phyloP scores from a whole-genome alignment of 2,329 filamentous ascomycete genomes.

The Sarocladiaceae sp. region DNA sequence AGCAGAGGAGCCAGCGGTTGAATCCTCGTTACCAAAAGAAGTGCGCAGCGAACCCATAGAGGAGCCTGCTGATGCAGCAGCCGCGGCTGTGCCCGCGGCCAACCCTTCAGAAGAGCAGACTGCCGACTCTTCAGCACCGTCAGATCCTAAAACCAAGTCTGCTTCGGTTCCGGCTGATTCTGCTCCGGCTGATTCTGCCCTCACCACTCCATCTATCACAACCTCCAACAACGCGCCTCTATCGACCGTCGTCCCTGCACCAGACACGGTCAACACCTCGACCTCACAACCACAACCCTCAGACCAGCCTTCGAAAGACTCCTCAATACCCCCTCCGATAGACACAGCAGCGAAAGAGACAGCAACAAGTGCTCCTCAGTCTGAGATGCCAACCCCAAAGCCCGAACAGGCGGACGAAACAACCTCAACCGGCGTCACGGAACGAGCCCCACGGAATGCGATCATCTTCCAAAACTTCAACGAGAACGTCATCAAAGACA shows the following conservation, averaged over 20 bases:
- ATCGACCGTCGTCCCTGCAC: too few relatives aligned
- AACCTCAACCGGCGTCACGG: constrained; percentile 5
- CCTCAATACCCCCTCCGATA: not conserved
- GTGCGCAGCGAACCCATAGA: not conserved
- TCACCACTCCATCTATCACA: not conserved
- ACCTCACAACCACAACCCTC: not conserved
- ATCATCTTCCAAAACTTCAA: constrained; percentile 59
- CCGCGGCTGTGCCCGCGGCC: too few relatives aligned
- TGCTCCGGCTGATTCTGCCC: constrained; percentile 14
- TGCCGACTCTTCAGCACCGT: too few relatives aligned
- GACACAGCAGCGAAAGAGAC: not conserved
- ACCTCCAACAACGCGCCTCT: too few relatives aligned
- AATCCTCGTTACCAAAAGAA: not conserved
- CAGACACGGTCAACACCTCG: not conserved
- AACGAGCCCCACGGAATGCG: constrained; percentile 48
- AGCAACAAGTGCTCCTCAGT: constrained; percentile 17
- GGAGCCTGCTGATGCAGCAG: too few relatives aligned
- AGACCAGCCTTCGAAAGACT: not conserved
- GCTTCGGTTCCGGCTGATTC: constrained; percentile 4
- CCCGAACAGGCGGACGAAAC: not conserved
- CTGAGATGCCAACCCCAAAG: constrained; percentile 12
- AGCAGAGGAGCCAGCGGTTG: not conserved
- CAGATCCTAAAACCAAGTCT: too few relatives aligned
- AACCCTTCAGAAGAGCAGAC: too few relatives aligned
- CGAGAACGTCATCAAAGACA: constrained; percentile 51